Evolutionary conservation across 495 filamentous ascomycete species (phyloP).

Genomic region (Astrothelium subdiscretum): DNA sequence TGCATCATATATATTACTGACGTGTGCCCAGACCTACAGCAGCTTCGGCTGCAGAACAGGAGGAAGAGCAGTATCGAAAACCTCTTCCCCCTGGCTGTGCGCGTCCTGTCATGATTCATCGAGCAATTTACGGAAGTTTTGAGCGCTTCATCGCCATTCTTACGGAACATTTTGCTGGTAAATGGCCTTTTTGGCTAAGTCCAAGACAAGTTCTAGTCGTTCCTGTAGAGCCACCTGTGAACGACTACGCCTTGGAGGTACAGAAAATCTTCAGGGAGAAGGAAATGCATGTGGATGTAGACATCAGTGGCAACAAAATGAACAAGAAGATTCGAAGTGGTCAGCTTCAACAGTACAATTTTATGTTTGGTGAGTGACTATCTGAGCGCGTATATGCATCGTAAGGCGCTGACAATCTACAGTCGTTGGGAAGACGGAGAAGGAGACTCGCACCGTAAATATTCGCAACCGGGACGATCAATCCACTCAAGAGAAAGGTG

Average conservation of each 20-base stretch:
- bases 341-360: conserved; percentile 84
- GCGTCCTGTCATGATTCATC: conserved; percentile 93
- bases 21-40: neutral
- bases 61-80: conserved; percentile 27
- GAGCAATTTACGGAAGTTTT: conserved; percentile 84
- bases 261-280: conserved; percentile 46
- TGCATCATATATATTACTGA: neutral
- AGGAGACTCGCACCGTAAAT: conserved; percentile 65
- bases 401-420: neutral
- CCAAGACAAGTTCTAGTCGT: conserved; percentile 87
- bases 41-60: conserved; percentile 18
- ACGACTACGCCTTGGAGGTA: conserved; percentile 80
- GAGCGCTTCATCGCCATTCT: conserved; percentile 93
- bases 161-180: conserved; percentile 89
- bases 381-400: neutral
- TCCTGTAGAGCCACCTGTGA: conserved; percentile 73
- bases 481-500: conserved; percentile 62
- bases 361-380: conserved; percentile 58
- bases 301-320: conserved; percentile 82
- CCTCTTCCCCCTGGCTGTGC: conserved; percentile 58
- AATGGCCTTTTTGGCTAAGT: conserved; percentile 97
- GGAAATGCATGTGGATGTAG: conserved; percentile 72
- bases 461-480: conserved; percentile 84
- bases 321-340: conserved; percentile 88
- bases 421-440: conserved; percentile 81